Evolutionary conservation across 1,139 yeast genomes (phyloP), one percentile per base, ranked within the genome.

Genomic region (Meyerozyma carpophila): DNA sequence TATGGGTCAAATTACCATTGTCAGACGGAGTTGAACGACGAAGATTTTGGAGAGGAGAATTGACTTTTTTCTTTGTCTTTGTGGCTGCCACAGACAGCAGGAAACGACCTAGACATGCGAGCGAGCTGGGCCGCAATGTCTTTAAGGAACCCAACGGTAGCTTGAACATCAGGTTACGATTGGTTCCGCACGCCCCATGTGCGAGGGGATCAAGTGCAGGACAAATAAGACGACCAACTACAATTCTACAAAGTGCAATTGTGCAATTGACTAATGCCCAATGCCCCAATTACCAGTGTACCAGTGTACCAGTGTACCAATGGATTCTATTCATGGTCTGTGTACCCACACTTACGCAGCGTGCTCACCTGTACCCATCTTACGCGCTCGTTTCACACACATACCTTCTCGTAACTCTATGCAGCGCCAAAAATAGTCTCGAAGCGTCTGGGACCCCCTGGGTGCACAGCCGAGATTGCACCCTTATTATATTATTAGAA

Each of bases 1-100:
- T 62, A 34, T 55, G 54, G 43, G 44, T 55, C 9, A 61, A 21
- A 25, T 34, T 34, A 8, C 26, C 26, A 13, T 18, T 18, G 16
- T 34, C 13, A 11, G 37, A 3, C 8, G 37, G 37, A 9, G 37
- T 34, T 8, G 37, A 20, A 9, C 37, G 37, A 18, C 37, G 37
- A 10, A 34, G 26, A 18, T 20, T 34, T 13, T 34, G 37, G 5
- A 34, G 37, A 10, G 36, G 18, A 9, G 28, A 6, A 5, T 40
- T 18, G 18, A 13, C 6, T 32, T 40, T 40, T 9, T 25, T 32
- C 27, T 39, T 39, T 11, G 34, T n/a, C 14, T 32, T 39, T 29
- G 11, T 13, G 10, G 16, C 10, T n/a, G 34, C 16, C 6, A 8
- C 34, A 31, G 34, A 13, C 34, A 31, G 20, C 34, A 31, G 4